Evolutionary conservation across 1,139 yeast genomes (phyloP), one percentile per base, ranked within the genome.

Genomic region (Debaryomyces sp.): DNA sequence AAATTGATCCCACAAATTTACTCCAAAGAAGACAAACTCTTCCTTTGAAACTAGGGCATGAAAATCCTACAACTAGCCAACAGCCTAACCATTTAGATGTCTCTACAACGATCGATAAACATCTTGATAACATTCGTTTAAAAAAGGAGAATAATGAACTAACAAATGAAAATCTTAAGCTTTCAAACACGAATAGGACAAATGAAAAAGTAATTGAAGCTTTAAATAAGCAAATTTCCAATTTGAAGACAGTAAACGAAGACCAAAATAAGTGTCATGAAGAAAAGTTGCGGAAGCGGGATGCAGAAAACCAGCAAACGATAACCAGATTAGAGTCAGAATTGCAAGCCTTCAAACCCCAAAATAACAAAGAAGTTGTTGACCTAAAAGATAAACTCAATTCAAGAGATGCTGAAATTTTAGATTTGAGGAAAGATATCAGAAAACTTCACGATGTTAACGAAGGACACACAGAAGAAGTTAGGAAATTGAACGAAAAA

Each of bases 111-210:
- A 71, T 76, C 21, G 80, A 76, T 54, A 76, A 73, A 52, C 80
- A 75, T 50, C 59, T 76, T 48, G 80, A 75, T 47, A 74, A 75
- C 50, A 68, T 75, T 7, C 60, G 78, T 39, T 62, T 75, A 23
- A 63, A 65, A 44, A 67, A 64, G 46, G 73, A 68, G 43, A 68
- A 64, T 48, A 53, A 56, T 6, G 70, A 67, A 35, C 45, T 64
- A 17, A 43, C 43, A 5, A 47, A 32, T 21, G 43, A 45, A 18
- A 53, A 50, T 34, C 39, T 43, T 5, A 39, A 40, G 17, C 41
- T 56, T 5, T 4, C n/a, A 6, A 43, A 45, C 6, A 48, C 37
- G 12, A 50, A 44, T 36, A 34, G 29, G 36, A 27, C 41, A 1
- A 36, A 48, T 13, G 48, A 51, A 36, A 48, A 50, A n/a, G 44